Conservation (phyloP, 176 grass and related monocot species). For the Neostapfia colusana region DNA sequence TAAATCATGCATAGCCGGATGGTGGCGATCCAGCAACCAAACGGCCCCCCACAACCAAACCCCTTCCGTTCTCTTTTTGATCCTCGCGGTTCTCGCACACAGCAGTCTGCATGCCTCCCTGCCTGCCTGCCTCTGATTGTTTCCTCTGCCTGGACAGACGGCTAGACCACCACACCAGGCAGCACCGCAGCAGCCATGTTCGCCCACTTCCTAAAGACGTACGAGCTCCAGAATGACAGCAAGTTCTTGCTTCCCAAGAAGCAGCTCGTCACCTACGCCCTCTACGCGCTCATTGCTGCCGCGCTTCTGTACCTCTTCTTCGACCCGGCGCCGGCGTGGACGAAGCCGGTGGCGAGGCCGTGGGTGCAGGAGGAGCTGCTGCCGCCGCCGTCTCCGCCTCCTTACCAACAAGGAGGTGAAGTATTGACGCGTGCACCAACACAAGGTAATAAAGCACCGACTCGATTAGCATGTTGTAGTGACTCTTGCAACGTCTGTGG, state of each 20-base stretch:
- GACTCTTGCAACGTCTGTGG: too few species aligned
- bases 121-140: background rate
- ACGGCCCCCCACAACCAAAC: background rate
- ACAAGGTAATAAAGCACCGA: background rate
- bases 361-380: background rate
- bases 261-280: slow-evolving; percentile 47
- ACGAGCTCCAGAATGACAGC: slow-evolving; percentile 26
- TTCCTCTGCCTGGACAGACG: background rate
- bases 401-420: background rate
- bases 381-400: background rate
- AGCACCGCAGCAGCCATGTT: slow-evolving; percentile 41
- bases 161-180: background rate
- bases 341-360: background rate
- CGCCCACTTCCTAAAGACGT: slow-evolving; percentile 34
- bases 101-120: background rate
- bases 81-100: background rate
- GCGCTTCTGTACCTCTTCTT: slow-evolving; percentile 61
- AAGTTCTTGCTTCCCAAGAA: slow-evolving; percentile 30
- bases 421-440: background rate
- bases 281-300: slow-evolving; percentile 61
- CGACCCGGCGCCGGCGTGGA: slow-evolving; percentile 10
- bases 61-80: background rate
- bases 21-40: background rate
- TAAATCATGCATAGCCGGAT: background rate
- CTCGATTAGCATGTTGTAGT: background rate